phyloP scores from a whole-genome alignment of 768 basidiomycete genomes.

The Agrocybe pediades region DNA sequence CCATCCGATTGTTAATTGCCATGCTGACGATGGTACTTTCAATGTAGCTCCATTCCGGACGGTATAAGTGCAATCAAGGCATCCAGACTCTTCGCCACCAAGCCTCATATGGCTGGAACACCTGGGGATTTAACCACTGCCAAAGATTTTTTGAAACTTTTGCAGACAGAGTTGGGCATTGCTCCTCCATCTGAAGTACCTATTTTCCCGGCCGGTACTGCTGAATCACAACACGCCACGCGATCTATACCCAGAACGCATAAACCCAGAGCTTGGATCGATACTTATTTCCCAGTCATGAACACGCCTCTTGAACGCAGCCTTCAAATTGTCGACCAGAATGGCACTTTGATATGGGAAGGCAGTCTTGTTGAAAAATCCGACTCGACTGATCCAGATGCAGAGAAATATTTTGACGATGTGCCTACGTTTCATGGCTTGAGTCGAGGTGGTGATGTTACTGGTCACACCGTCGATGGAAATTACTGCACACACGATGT shows the following conservation, averaged over 20 bases:
- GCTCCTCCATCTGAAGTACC: slow-evolving; percentile 40
- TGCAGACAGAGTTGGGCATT: slow-evolving; percentile 63
- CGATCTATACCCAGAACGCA: slow-evolving; percentile 44
- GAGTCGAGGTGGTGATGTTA: slow-evolving; percentile 73
- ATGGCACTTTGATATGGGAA: slow-evolving; percentile 54
- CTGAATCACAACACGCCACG: slow-evolving; percentile 65
- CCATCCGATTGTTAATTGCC: not conserved
- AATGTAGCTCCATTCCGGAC: slow-evolving; percentile 48
- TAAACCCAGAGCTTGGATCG: slow-evolving; percentile 68
- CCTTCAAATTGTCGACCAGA: slow-evolving; percentile 62
- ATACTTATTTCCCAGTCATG: slow-evolving; percentile 84
- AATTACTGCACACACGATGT: slow-evolving; percentile 76
- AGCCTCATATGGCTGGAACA: slow-evolving; percentile 71
- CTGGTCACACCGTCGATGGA: slow-evolving; percentile 72
- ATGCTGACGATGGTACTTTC: not conserved
- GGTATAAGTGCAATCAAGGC: slow-evolving; percentile 51
- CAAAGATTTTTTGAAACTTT: slow-evolving; percentile 59
- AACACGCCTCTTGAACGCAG: slow-evolving; percentile 72
- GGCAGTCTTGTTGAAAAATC: slow-evolving; percentile 19
- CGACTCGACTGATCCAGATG: slow-evolving; percentile 72
- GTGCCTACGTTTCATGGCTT: slow-evolving; percentile 87
- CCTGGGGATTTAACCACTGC: slow-evolving; percentile 58
- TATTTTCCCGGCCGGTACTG: slow-evolving; percentile 70
- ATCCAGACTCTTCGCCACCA: slow-evolving; percentile 56
- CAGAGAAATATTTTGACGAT: slow-evolving; percentile 61